Evolutionary conservation across 805 yeast species (phyloP).

Genomic region (Nakazawaea populi): DNA sequence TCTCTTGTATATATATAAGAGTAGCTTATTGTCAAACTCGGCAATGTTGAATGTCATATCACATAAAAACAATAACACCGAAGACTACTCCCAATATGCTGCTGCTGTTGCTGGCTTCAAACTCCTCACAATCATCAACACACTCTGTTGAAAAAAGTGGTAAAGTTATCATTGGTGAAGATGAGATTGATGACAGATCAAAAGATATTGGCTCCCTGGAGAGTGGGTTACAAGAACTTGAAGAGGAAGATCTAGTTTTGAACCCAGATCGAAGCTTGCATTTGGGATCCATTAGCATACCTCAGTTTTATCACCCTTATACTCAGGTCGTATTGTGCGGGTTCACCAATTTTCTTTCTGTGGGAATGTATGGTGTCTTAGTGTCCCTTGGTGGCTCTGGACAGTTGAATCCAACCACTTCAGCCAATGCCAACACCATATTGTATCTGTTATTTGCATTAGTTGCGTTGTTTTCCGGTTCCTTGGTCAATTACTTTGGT

Average conservation of each 20-base stretch:
- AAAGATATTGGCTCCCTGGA: constrained; percentile 1
- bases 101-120: not conserved
- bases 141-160: not conserved
- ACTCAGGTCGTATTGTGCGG: constrained; percentile 14
- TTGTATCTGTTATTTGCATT: constrained; percentile 5
- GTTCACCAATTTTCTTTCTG: constrained; percentile 13
- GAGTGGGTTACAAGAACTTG: not conserved
- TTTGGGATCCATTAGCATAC: not conserved
- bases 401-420: constrained; percentile 1
- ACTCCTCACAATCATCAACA: not conserved
- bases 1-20: not conserved
- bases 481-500: constrained; percentile 8
- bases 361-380: constrained; percentile 4
- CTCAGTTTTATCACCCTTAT: constrained; percentile 5
- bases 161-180: not conserved
- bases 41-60: not conserved
- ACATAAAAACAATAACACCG: not conserved
- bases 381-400: constrained; percentile 9
- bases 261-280: constrained; percentile 3
- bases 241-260: not conserved
- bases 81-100: not conserved
- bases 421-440: constrained; percentile 9
- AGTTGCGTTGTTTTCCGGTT: constrained; percentile 9
- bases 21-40: not conserved
- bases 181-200: not conserved